phyloP scores from a whole-genome alignment of 1,284 basidiomycete genomes.

The Porogramme epimiltina region DNA sequence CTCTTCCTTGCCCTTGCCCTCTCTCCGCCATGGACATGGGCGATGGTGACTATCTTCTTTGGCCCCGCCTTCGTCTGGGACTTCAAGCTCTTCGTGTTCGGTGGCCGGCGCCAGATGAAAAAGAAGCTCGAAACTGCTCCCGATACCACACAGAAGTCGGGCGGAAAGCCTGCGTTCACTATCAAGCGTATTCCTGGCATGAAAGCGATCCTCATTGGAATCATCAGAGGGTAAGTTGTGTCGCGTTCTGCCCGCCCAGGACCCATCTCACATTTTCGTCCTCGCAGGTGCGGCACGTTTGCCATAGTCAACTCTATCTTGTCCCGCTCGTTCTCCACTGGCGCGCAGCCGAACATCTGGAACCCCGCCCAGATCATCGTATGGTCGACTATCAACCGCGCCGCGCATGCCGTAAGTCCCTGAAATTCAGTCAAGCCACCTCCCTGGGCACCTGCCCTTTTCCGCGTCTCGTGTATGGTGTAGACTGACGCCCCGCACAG shows the following conservation, averaged over 20 bases:
- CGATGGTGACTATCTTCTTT: slow-evolving; percentile 9
- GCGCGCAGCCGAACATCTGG: slow-evolving; percentile 5
- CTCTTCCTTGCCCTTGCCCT: slow-evolving; percentile 6
- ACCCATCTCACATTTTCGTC: too few relatives aligned
- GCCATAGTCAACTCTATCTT: slow-evolving; percentile 11
- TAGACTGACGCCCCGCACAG: slow-evolving; percentile 5
- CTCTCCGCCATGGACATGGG: slow-evolving; percentile 9
- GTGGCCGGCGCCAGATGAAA: background rate
- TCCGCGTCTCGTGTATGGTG: too few relatives aligned
- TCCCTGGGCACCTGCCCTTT: too few relatives aligned
- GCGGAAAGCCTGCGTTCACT: background rate
- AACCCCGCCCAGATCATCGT: slow-evolving; percentile 12
- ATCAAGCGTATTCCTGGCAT: slow-evolving; percentile 16
- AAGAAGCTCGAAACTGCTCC: background rate
- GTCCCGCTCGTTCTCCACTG: background rate
- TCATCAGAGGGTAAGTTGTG: slow-evolving; percentile 12
- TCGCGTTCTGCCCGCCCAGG: background rate
- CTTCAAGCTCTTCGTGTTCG: slow-evolving; percentile 11
- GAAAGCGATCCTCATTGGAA: slow-evolving; percentile 15
- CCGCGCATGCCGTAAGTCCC: slow-evolving; percentile 17
- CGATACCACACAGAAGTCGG: background rate
- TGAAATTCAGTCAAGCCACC: too few relatives aligned
- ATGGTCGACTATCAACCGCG: slow-evolving; percentile 18
- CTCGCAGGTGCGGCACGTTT: slow-evolving; percentile 16
- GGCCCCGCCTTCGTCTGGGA: slow-evolving; percentile 15